Percentiles rank a stretch among this genome's conserved stretches.
phyloP scores from a whole-genome alignment of 2,329 filamentous ascomycete genomes.

The Chaetomium sp. region DNA sequence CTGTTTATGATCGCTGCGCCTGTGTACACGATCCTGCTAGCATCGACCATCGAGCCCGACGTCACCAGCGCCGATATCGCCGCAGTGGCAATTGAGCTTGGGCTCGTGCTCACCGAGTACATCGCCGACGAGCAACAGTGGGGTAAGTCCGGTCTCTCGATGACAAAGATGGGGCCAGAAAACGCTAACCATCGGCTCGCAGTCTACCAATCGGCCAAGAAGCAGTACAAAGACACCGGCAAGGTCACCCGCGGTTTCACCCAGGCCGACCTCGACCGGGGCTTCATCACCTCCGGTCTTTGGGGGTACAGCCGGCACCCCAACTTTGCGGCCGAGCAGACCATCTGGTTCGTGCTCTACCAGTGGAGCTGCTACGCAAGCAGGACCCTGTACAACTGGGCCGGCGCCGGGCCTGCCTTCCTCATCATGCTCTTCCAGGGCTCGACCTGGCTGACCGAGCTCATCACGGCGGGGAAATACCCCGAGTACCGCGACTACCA shows the following conservation, averaged over 20 bases:
- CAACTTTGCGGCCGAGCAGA: constrained; percentile 91
- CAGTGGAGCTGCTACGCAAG: constrained; percentile 82
- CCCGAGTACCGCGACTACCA: constrained; percentile 86
- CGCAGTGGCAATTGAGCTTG: constrained; percentile 51
- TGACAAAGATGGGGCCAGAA: no score
- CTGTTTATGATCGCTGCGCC: constrained; percentile 75
- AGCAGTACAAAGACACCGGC: constrained; percentile 70
- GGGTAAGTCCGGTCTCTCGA: constrained; percentile 52
- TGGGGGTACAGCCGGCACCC: constrained; percentile 91
- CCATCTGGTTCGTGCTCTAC: constrained; percentile 86
- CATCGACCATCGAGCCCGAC: constrained; percentile 62
- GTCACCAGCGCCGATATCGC: constrained; percentile 50
- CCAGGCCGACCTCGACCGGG: constrained; percentile 80
- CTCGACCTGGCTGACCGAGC: constrained; percentile 85
- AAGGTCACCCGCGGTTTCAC: constrained; percentile 67
- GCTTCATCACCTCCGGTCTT: constrained; percentile 81
- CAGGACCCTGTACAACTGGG: constrained; percentile 75
- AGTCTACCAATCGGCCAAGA: constrained; percentile 83
- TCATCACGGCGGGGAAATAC: constrained; percentile 80
- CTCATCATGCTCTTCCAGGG: constrained; percentile 84
- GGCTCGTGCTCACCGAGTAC: constrained; percentile 66
- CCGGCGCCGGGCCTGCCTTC: constrained; percentile 65
- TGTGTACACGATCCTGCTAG: constrained; percentile 79
- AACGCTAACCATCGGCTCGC: neutral
- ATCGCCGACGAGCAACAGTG: constrained; percentile 93